Evolutionary conservation across 371 early-diverging fungal species (phyloP).

Genomic region (Mortierella sp.): DNA sequence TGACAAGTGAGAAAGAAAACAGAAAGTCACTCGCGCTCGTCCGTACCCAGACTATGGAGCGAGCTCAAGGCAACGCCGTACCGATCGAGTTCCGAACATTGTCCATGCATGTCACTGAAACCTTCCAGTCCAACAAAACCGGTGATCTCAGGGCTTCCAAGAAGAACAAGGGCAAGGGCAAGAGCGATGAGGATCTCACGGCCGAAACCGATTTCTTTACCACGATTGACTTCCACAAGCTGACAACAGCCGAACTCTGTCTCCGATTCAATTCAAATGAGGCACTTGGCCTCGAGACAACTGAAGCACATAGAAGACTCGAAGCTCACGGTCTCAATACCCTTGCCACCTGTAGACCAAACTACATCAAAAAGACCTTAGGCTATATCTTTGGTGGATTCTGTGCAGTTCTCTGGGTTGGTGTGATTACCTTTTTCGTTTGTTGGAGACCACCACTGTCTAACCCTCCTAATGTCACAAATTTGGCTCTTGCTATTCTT

Average conservation of each 20-base stretch:
- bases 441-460: slow-evolving; percentile 62
- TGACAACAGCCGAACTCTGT: slow-evolving; percentile 54
- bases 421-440: slow-evolving; percentile 59
- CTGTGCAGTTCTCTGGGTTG: slow-evolving; percentile 64
- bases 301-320: slow-evolving; percentile 58
- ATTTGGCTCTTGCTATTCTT: slow-evolving; percentile 65
- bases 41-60: slow-evolving; percentile 54
- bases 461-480: slow-evolving; percentile 54
- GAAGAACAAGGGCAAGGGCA: slow-evolving; percentile 16
- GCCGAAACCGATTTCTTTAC: slow-evolving; percentile 46
- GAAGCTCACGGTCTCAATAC: slow-evolving; percentile 63
- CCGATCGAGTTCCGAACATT: slow-evolving; percentile 57
- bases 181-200: slow-evolving; percentile 20
- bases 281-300: slow-evolving; percentile 59
- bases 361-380: slow-evolving; percentile 61
- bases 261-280: slow-evolving; percentile 62
- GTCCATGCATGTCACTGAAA: slow-evolving; percentile 54
- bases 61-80: slow-evolving; percentile 46
- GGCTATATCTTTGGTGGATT: slow-evolving; percentile 66
- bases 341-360: slow-evolving; percentile 62
- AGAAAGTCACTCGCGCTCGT: slow-evolving; percentile 51
- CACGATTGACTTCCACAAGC: slow-evolving; percentile 57
- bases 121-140: slow-evolving; percentile 39
- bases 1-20: slow-evolving; percentile 45
- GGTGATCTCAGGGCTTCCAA: slow-evolving; percentile 22